Conservation (phyloP, 257 asterid species). For the Solanum clarkiae region DNA sequence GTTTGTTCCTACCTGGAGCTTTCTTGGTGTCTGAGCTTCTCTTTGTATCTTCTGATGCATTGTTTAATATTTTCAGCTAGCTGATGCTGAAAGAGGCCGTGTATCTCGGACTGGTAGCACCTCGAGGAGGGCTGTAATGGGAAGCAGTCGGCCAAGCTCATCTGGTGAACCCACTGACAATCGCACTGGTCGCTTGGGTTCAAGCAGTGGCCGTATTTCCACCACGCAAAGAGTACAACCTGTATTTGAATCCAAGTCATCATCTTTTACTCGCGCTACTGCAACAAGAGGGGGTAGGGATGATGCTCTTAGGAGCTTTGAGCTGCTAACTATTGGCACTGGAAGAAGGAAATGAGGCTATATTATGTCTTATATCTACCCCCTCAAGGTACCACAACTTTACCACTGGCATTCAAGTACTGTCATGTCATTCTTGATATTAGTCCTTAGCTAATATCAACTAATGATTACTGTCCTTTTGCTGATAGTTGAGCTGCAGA, state of each 20-base stretch:
- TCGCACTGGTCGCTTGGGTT: constrained; percentile 33
- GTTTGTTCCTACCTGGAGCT: not conserved
- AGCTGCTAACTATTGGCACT: constrained; percentile 63
- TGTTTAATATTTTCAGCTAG: constrained; percentile 28
- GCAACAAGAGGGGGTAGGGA: constrained; percentile 57
- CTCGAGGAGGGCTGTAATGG: constrained; percentile 50
- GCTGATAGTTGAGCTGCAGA: not conserved
- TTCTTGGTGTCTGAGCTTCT: not conserved
- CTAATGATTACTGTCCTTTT: not conserved
- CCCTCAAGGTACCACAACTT: not conserved
- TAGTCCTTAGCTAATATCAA: not conserved
- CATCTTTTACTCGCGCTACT: constrained; percentile 48
- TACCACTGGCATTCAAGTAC: not conserved
- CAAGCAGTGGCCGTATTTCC: constrained; percentile 48
- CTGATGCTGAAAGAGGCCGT: constrained; percentile 49
- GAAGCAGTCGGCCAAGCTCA: constrained; percentile 70
- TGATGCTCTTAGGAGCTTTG: constrained; percentile 70
- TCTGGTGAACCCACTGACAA: constrained; percentile 54
- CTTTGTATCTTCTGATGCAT: not conserved
- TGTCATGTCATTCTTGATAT: not conserved
- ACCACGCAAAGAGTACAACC: constrained; percentile 44
- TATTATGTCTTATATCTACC: not conserved
- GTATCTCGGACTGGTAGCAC: constrained; percentile 43
- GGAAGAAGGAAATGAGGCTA: constrained; percentile 52
- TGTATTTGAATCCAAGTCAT: constrained; percentile 57